These are phyloP conservation scores for Saccharomyces hybrid DNA, from an alignment of 1,139 yeast genomes.

Conservation along the genomic window DNA sequence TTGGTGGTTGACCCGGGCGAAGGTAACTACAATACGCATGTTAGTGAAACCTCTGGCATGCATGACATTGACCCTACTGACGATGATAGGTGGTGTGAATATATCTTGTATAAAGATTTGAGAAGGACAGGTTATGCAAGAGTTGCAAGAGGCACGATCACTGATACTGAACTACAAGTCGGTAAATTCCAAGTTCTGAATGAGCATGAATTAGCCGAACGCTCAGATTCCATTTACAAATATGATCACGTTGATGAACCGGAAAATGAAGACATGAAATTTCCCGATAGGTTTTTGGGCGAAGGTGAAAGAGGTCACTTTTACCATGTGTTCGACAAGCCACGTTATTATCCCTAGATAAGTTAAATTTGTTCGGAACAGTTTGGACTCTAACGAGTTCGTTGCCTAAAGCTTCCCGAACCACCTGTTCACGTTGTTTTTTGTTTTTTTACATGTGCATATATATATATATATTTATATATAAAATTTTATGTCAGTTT, in stretches of 20 bases:
- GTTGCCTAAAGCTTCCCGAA: too few relatives aligned
- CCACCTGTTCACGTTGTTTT: too few relatives aligned
- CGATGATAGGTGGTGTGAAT: slow-evolving; percentile 98
- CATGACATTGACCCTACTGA: slow-evolving; percentile 88
- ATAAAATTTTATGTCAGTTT: too few relatives aligned
- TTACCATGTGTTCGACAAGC: slow-evolving; percentile 88
- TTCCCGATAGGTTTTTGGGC: slow-evolving; percentile 82
- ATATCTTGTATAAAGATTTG: slow-evolving; percentile 78
- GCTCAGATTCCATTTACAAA: slow-evolving; percentile 45
- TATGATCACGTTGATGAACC: slow-evolving; percentile 48
- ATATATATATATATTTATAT: too few relatives aligned
- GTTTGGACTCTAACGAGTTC: too few relatives aligned
- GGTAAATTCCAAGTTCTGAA: slow-evolving; percentile 74
- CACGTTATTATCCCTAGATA: slow-evolving; percentile 52
- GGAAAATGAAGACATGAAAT: slow-evolving; percentile 51
- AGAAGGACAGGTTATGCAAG: slow-evolving; percentile 91
- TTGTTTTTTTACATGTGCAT: too few relatives aligned
- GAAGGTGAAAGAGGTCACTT: slow-evolving; percentile 90
- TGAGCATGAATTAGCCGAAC: slow-evolving; percentile 35
- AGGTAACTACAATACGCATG: slow-evolving; percentile 89
- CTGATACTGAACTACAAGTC: slow-evolving; percentile 93
- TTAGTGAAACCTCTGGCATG: slow-evolving; percentile 77
- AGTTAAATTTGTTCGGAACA: too few relatives aligned
- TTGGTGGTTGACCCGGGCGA: slow-evolving; percentile 78
- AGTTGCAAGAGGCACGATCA: slow-evolving; percentile 84